Evolutionary conservation across 345 rosid genomes (phyloP).

Genomic region (Rhodamnia argentea): DNA sequence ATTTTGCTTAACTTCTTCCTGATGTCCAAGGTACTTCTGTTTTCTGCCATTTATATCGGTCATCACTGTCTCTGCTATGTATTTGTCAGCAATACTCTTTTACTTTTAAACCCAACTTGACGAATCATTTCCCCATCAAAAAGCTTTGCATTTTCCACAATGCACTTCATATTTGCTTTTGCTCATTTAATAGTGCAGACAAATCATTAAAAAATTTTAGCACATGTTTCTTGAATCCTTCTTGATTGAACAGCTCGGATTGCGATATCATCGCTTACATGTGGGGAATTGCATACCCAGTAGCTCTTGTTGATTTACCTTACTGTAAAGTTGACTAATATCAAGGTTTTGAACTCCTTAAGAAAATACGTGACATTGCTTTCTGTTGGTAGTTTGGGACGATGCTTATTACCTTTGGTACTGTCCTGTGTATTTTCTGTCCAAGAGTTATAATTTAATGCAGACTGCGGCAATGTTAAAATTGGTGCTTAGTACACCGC

Average conservation of each 20-base stretch:
- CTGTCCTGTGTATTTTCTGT: background rate
- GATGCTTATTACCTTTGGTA: background rate
- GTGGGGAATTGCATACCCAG: background rate
- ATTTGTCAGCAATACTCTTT: background rate
- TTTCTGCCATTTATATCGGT: background rate
- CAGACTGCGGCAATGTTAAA: constrained; percentile 96
- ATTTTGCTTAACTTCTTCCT: background rate
- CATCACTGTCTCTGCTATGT: background rate
- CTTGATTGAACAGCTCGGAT: background rate
- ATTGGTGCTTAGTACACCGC: constrained; percentile 70
- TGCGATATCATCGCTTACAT: background rate
- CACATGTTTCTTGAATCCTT: background rate
- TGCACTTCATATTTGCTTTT: background rate
- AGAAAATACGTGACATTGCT: background rate
- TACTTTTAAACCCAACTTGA: background rate
- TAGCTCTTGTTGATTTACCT: background rate
- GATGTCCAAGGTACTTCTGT: background rate
- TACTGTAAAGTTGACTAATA: background rate
- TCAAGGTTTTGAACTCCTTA: background rate
- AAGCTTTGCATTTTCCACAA: background rate
- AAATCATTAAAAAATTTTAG: background rate
- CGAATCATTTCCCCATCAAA: background rate
- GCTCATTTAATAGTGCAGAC: background rate
- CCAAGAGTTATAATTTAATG: background rate
- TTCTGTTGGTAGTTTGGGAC: background rate